Evolutionary conservation across 2,329 filamentous ascomycete species (phyloP).

Genomic region (Epicoccum sorghinum): DNA sequence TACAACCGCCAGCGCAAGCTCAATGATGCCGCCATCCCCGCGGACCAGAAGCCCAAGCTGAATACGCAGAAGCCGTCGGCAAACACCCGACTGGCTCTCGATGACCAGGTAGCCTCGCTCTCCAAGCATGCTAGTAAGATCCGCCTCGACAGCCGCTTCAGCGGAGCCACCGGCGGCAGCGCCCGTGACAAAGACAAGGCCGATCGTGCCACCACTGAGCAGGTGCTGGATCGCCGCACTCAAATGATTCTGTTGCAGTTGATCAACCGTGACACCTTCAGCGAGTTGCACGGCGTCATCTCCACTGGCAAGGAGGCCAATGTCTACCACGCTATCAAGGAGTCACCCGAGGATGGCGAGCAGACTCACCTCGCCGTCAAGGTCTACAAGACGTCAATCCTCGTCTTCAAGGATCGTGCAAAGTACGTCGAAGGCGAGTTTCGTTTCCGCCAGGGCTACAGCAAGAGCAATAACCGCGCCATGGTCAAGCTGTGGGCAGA

Average conservation of each 20-base stretch:
- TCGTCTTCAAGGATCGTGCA: conserved; percentile 97
- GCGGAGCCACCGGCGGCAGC: conserved; percentile 56
- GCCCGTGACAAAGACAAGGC: conserved; percentile 77
- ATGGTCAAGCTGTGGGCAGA: conserved; percentile 99
- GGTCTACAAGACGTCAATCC: conserved; percentile 97
- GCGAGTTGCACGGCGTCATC: conserved; percentile 91
- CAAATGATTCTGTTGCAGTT: conserved; percentile 95
- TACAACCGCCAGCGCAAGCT: conserved; percentile 84
- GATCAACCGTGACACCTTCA: conserved; percentile 88
- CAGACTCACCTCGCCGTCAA: conserved; percentile 86
- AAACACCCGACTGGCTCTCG: conserved; percentile 79
- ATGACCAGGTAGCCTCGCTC: conserved; percentile 87
- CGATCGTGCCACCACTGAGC: conserved; percentile 91
- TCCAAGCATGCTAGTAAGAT: conserved; percentile 87
- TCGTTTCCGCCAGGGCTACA: conserved; percentile 86
- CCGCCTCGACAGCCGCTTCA: conserved; percentile 69
- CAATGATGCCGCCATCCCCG: conserved; percentile 58
- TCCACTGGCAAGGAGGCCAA: conserved; percentile 98
- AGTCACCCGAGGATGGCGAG: conserved; percentile 55
- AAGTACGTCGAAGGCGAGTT: conserved; percentile 95
- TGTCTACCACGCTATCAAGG: conserved; percentile 86
- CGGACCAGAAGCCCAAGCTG: conserved; percentile 67
- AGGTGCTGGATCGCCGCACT: conserved; percentile 91
- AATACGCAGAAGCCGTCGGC: conserved; percentile 74
- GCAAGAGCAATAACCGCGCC: conserved; percentile 91